Evolutionary conservation across 306 rosid genomes (phyloP).

Genomic region (Fragaria vesca): DNA sequence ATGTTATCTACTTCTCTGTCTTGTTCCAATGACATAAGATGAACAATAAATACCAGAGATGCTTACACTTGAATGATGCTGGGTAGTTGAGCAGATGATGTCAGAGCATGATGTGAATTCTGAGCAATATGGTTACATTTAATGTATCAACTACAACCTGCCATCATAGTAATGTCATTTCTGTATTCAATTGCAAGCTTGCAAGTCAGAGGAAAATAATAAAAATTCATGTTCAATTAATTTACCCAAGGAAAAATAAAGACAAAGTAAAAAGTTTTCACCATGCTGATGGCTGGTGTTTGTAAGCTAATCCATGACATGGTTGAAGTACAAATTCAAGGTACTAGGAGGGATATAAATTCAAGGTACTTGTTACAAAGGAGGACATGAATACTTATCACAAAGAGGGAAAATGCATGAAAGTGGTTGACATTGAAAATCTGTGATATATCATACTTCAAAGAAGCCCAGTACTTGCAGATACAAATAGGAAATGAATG

Average conservation of each 20-base stretch:
- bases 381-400: not conserved
- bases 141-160: conserved; percentile 7
- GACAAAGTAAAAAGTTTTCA: not conserved
- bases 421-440: not conserved
- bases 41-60: not conserved
- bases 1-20: not conserved
- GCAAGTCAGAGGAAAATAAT: not conserved
- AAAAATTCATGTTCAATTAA: not conserved
- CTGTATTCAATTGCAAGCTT: conserved; percentile 1
- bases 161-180: not conserved
- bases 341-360: not conserved
- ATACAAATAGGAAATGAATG: not conserved
- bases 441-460: not conserved
- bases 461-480: not conserved
- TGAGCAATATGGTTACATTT: conserved; percentile 5
- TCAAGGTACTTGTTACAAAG: not conserved
- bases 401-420: not conserved
- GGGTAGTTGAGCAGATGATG: conserved; percentile 4
- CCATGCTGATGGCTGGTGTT: not conserved
- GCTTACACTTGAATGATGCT: not conserved
- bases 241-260: not conserved
- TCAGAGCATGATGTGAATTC: conserved; percentile 8
- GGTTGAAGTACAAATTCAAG: not conserved
- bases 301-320: not conserved
- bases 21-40: not conserved